A percentile compares a stretch with the other conserved stretches of the same genome.
These are phyloP conservation scores for Balansia obtecta DNA, from an alignment of 2,329 filamentous ascomycete species.

Conservation along the genomic window DNA sequence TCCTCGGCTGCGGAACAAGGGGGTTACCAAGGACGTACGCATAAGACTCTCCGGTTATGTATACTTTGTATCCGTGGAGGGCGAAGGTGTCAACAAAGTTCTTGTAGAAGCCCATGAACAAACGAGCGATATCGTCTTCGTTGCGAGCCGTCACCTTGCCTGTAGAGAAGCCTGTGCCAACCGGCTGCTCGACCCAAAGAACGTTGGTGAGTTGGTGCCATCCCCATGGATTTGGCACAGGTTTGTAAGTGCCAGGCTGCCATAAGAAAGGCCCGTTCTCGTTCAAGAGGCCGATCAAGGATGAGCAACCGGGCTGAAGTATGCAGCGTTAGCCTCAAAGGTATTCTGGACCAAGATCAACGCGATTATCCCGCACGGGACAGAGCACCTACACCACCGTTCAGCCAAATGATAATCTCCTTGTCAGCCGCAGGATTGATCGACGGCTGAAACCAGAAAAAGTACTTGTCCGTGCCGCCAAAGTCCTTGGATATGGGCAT, in stretches of 20 bases:
- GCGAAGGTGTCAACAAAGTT: slow-evolving; percentile 62
- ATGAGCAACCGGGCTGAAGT: slow-evolving; percentile 37
- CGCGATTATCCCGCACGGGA: background rate
- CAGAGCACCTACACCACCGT: slow-evolving; percentile 31
- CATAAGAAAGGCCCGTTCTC: slow-evolving; percentile 66
- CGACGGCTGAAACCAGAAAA: slow-evolving; percentile 43
- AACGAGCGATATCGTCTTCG: slow-evolving; percentile 52
- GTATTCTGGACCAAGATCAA: no score
- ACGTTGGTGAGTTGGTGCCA: slow-evolving; percentile 42
- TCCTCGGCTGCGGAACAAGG: background rate
- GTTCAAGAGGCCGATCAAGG: slow-evolving; percentile 56
- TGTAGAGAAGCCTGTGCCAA: slow-evolving; percentile 55
- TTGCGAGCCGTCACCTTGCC: slow-evolving; percentile 51
- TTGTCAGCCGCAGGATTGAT: slow-evolving; percentile 31
- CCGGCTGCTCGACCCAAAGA: slow-evolving; percentile 60
- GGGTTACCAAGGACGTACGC: slow-evolving; percentile 15
- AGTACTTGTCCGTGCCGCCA: slow-evolving; percentile 25
- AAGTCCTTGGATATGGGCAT: slow-evolving; percentile 36
- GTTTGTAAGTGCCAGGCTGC: slow-evolving; percentile 57
- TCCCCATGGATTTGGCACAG: slow-evolving; percentile 53
- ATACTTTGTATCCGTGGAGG: slow-evolving; percentile 55
- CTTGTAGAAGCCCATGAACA: slow-evolving; percentile 68
- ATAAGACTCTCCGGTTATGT: slow-evolving; percentile 60
- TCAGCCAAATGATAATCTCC: slow-evolving; percentile 52
- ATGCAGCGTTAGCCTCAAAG: background rate